These are phyloP conservation scores for Globisporangium cylindrosporum DNA, from an alignment of 352 stramenopile genomes.

Conservation along the genomic window DNA sequence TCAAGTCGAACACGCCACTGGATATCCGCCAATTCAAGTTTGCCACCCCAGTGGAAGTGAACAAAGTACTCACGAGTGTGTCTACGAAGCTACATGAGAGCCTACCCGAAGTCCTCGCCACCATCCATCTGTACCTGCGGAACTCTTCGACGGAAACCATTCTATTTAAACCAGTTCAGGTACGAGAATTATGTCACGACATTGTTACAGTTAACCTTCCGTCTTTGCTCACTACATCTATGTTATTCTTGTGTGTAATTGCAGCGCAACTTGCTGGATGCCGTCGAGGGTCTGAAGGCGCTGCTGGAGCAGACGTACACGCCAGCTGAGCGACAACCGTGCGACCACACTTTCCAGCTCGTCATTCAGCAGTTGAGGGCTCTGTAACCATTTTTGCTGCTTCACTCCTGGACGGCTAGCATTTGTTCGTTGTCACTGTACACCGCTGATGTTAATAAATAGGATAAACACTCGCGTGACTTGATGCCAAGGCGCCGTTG, in stretches of 20 bases:
- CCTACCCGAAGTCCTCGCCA: constrained; percentile 44
- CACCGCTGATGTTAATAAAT: constrained; percentile 32
- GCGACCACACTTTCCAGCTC: constrained; percentile 34
- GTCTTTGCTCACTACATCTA: not conserved
- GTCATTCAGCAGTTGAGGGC: constrained; percentile 48
- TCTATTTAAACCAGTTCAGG: constrained; percentile 82
- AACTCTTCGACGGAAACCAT: constrained; percentile 81
- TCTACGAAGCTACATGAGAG: constrained; percentile 36
- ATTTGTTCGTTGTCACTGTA: constrained; percentile 28
- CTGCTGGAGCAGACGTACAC: constrained; percentile 64
- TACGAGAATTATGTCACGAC: constrained; percentile 16
- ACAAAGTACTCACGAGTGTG: constrained; percentile 43
- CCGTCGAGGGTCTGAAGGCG: constrained; percentile 55
- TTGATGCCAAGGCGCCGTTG: constrained; percentile 48
- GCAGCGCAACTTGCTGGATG: constrained; percentile 66
- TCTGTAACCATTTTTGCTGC: constrained; percentile 23
- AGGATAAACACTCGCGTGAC: constrained; percentile 25
- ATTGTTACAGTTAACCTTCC: not conserved
- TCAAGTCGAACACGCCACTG: constrained; percentile 23
- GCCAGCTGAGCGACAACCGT: constrained; percentile 38
- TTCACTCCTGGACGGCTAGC: constrained; percentile 2
- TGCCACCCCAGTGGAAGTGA: constrained; percentile 35
- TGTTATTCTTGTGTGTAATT: constrained; percentile 3
- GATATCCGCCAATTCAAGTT: constrained; percentile 51
- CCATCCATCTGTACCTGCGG: constrained; percentile 73